Evolutionary conservation across 768 basidiomycete species (phyloP).

Genomic region (Fomitopsis pulvina): DNA sequence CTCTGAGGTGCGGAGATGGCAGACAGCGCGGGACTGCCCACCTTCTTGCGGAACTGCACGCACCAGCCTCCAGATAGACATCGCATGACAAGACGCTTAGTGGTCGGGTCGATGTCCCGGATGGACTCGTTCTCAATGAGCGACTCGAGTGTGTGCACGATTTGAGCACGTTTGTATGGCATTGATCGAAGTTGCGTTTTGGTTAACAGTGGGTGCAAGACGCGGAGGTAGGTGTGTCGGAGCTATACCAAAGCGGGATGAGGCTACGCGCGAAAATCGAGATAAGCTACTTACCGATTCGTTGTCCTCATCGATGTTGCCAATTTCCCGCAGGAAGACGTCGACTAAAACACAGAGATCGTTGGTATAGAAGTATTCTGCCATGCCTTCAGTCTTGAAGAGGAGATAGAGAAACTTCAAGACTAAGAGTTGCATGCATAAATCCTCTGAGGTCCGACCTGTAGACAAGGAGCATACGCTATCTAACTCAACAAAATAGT

Average conservation of each 20-base stretch:
- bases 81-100: constrained; percentile 84
- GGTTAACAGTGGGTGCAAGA: constrained; percentile 89
- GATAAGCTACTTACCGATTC: constrained; percentile 64
- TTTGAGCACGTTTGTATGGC: constrained; percentile 90
- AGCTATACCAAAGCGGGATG: constrained; percentile 37
- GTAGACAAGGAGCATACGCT: constrained; percentile 4
- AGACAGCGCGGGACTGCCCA: constrained; percentile 36
- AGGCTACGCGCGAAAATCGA: background rate
- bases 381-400: constrained; percentile 88
- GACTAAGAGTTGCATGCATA: constrained; percentile 91
- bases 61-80: constrained; percentile 89
- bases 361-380: constrained; percentile 97
- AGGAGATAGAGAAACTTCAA: constrained; percentile 92
- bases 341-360: constrained; percentile 95
- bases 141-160: constrained; percentile 75
- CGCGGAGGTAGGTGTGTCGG: constrained; percentile 94
- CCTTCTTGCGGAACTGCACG: constrained; percentile 50
- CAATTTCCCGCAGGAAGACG: constrained; percentile 92
- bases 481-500: background rate
- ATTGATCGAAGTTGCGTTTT: constrained; percentile 83
- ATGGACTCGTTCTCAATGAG: constrained; percentile 69
- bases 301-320: constrained; percentile 87
- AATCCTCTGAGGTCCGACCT: constrained; percentile 85
- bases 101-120: constrained; percentile 80
- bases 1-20: constrained; percentile 28